Conservation (phyloP, 371 early-diverging fungal genomes). For the Nematocida ausubeli region DNA sequence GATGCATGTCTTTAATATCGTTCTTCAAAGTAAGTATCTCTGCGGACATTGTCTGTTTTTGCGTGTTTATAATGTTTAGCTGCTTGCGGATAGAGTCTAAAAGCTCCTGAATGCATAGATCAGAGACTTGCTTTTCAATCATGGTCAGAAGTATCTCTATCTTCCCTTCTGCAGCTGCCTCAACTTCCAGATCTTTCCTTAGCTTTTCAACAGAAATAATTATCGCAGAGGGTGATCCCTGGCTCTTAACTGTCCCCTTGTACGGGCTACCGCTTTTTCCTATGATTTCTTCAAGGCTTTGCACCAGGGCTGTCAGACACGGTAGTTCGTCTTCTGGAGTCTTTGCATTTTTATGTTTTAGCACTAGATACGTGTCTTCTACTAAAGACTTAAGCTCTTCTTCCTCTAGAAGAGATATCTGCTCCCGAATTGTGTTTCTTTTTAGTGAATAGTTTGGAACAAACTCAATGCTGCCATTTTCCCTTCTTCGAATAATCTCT, state of each 20-base stretch:
- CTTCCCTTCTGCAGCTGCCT: conserved; percentile 5
- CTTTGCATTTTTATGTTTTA: conserved; percentile 54
- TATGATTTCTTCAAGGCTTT: conserved; percentile 57
- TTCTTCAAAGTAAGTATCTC: neutral
- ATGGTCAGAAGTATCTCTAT: conserved; percentile 18
- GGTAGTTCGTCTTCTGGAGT: conserved; percentile 40
- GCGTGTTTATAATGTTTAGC: conserved; percentile 1
- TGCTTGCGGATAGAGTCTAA: neutral
- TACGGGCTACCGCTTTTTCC: conserved; percentile 19
- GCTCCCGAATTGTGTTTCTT: conserved; percentile 54
- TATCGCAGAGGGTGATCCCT: conserved; percentile 5
- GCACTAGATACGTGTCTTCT: conserved; percentile 63
- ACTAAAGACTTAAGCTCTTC: conserved; percentile 65
- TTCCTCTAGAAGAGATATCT: conserved; percentile 56
- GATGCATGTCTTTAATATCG: neutral
- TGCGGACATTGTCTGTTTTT: neutral
- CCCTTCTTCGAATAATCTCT: conserved; percentile 62
- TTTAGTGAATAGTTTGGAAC: conserved; percentile 19
- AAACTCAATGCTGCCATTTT: conserved; percentile 3
- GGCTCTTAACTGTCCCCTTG: conserved; percentile 1
- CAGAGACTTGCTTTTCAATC: conserved; percentile 11
- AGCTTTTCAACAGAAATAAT: conserved; percentile 14
- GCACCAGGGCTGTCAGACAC: conserved; percentile 51
- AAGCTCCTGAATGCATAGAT: conserved; percentile 10
- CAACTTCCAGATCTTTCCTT: conserved; percentile 1